Evolutionary conservation across 2,329 filamentous ascomycete genomes (phyloP).

Genomic region (Paramyrothecium roridum): DNA sequence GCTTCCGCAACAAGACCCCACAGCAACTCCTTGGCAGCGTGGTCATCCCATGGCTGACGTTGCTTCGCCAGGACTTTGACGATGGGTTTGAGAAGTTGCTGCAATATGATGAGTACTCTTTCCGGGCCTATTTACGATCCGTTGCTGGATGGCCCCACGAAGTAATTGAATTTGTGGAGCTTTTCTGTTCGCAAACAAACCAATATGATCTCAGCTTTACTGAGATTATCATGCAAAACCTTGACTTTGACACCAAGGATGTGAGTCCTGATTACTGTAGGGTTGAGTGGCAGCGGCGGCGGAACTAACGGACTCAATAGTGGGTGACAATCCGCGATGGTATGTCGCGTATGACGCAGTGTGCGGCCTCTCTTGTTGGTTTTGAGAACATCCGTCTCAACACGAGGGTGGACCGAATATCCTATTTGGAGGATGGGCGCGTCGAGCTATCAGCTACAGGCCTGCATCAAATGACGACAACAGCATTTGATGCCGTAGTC

Average conservation of each 20-base stretch:
- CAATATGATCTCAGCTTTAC: conserved; percentile 7
- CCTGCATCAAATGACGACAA: background rate
- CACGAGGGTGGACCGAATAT: background rate
- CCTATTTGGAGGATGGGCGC: background rate
- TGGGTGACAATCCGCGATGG: conserved; percentile 3
- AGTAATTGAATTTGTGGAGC: conserved; percentile 7
- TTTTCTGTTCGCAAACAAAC: conserved; percentile 6
- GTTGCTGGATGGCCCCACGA: conserved; percentile 6
- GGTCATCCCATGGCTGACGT: conserved; percentile 3
- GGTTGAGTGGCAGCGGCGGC: background rate
- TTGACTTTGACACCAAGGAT: conserved; percentile 3
- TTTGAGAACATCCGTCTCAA: conserved; percentile 1
- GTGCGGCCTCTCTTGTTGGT: conserved; percentile 1
- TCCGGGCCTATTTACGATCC: conserved; percentile 3
- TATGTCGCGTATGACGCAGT: conserved; percentile 2
- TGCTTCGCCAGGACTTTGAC: conserved; percentile 2
- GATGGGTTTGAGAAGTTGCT: conserved; percentile 2
- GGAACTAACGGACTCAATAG: background rate
- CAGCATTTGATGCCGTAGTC: conserved; percentile 2
- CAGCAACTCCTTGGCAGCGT: conserved; percentile 3
- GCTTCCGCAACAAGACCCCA: background rate
- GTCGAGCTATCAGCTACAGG: background rate
- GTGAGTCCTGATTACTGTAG: background rate
- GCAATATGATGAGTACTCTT: conserved; percentile 4
- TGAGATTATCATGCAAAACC: conserved; percentile 5